These are phyloP conservation scores for Septoria petroselini DNA, from an alignment of 2,329 filamentous ascomycete species.

Conservation along the genomic window DNA sequence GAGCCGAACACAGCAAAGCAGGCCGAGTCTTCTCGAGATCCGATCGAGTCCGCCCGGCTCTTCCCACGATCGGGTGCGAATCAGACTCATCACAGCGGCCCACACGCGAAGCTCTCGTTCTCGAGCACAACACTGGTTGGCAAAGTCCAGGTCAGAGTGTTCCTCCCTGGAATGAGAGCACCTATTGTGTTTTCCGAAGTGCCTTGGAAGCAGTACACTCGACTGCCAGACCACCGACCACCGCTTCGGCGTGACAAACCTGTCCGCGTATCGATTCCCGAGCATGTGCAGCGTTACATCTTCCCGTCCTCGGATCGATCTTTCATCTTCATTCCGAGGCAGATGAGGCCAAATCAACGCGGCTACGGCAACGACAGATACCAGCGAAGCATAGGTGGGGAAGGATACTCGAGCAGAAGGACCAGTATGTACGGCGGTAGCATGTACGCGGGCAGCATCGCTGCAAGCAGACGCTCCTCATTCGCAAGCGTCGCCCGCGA, in stretches of 20 bases:
- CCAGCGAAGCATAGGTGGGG: slow-evolving; percentile 67
- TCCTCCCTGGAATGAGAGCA: slow-evolving; percentile 69
- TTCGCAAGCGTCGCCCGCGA: slow-evolving; percentile 67
- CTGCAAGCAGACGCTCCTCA: slow-evolving; percentile 85
- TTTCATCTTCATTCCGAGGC: slow-evolving; percentile 96
- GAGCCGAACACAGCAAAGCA: slow-evolving; percentile 22
- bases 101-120: slow-evolving; percentile 47
- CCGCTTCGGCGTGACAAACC: slow-evolving; percentile 94
- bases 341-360: slow-evolving; percentile 89
- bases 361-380: slow-evolving; percentile 64
- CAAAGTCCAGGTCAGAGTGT: slow-evolving; percentile 80
- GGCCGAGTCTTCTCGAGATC: slow-evolving; percentile 21
- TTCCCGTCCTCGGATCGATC: slow-evolving; percentile 87
- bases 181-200: slow-evolving; percentile 71
- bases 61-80: slow-evolving; percentile 24
- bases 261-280: slow-evolving; percentile 85
- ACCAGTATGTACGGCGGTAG: slow-evolving; percentile 83
- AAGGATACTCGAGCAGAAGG: slow-evolving; percentile 66
- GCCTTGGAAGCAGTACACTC: slow-evolving; percentile 84
- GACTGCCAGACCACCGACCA: slow-evolving; percentile 89
- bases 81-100: slow-evolving; percentile 14
- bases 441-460: slow-evolving; percentile 78
- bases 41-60: slow-evolving; percentile 30
- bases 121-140: slow-evolving; percentile 81
- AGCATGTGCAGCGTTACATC: slow-evolving; percentile 77